Evolutionary conservation across 352 stramenopile genomes (phyloP).

Genomic region (Pythium coloratum): DNA sequence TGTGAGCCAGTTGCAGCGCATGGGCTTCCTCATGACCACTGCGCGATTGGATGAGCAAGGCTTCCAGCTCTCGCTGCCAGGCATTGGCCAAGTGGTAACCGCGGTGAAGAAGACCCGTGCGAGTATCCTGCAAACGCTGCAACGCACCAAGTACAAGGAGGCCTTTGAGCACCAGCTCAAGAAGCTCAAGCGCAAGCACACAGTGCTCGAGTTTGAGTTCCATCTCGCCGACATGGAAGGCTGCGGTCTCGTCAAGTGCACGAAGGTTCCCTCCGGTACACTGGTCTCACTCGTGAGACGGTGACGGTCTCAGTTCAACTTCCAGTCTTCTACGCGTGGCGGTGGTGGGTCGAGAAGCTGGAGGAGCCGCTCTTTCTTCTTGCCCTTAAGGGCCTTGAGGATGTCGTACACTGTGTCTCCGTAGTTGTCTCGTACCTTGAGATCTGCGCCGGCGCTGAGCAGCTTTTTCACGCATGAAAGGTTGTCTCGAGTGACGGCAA

Average conservation of each 20-base stretch:
- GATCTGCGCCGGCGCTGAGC: slow-evolving; percentile 39
- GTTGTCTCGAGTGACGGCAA: slow-evolving; percentile 54
- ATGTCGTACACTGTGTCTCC: slow-evolving; percentile 53
- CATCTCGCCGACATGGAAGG: slow-evolving; percentile 70
- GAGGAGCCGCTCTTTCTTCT: slow-evolving; percentile 45
- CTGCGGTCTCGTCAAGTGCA: slow-evolving; percentile 45
- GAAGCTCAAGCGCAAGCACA: slow-evolving; percentile 59
- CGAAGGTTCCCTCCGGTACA: slow-evolving; percentile 54
- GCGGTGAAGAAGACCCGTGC: slow-evolving; percentile 58
- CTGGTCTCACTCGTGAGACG: slow-evolving; percentile 36
- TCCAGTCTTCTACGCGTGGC: slow-evolving; percentile 3
- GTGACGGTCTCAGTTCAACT: background rate
- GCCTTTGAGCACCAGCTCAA: slow-evolving; percentile 59
- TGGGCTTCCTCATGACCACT: slow-evolving; percentile 56
- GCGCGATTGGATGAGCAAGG: slow-evolving; percentile 45
- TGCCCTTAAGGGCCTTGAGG: slow-evolving; percentile 36
- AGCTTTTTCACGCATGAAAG: slow-evolving; percentile 51
- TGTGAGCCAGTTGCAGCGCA: slow-evolving; percentile 34
- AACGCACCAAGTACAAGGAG: slow-evolving; percentile 65
- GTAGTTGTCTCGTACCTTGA: slow-evolving; percentile 47
- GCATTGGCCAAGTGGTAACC: slow-evolving; percentile 54
- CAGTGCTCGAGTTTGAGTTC: slow-evolving; percentile 52
- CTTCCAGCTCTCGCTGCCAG: slow-evolving; percentile 55
- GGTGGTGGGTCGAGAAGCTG: slow-evolving; percentile 37
- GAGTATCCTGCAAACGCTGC: slow-evolving; percentile 40